These are phyloP conservation scores for Boletus huronensis DNA, from an alignment of 768 basidiomycete species.

Conservation along the genomic window DNA sequence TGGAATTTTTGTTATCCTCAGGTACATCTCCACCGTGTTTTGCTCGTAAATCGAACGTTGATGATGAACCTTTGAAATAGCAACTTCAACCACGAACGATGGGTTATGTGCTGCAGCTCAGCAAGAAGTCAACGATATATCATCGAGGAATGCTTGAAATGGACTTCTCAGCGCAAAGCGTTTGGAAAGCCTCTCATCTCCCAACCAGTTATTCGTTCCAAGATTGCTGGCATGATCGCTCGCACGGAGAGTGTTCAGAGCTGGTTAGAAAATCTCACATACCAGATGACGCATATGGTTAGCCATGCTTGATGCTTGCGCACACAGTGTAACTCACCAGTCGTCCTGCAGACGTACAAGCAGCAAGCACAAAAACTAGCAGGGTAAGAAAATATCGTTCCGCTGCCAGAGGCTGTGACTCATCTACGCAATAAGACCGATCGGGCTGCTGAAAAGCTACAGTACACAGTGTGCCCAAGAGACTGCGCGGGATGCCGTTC, in stretches of 20 bases:
- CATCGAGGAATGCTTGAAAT: slow-evolving; percentile 88
- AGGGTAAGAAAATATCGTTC: slow-evolving; percentile 42
- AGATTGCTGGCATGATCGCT: slow-evolving; percentile 87
- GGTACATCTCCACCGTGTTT: slow-evolving; percentile 25
- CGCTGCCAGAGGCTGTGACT: neutral
- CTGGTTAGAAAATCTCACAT: slow-evolving; percentile 87
- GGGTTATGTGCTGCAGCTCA: slow-evolving; percentile 82
- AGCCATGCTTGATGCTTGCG: neutral
- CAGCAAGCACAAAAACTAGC: slow-evolving; percentile 72
- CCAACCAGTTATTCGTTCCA: slow-evolving; percentile 83
- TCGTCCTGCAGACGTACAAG: slow-evolving; percentile 50
- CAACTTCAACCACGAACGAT: slow-evolving; percentile 95
- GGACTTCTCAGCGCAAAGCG: slow-evolving; percentile 85
- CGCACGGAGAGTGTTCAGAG: slow-evolving; percentile 75
- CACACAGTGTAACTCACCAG: neutral
- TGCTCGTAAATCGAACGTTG: neutral
- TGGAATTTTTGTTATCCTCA: slow-evolving; percentile 61
- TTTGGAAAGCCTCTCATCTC: slow-evolving; percentile 85
- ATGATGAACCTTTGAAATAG: slow-evolving; percentile 32
- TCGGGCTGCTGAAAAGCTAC: slow-evolving; percentile 78
- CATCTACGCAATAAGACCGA: slow-evolving; percentile 44
- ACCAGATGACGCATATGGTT: slow-evolving; percentile 85
- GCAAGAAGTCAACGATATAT: slow-evolving; percentile 65
- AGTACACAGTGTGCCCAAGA: slow-evolving; percentile 73
- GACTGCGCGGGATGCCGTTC: slow-evolving; percentile 72